phyloP scores from a whole-genome alignment of 2,329 filamentous ascomycete species.

The Ascosphaera acerosa region DNA sequence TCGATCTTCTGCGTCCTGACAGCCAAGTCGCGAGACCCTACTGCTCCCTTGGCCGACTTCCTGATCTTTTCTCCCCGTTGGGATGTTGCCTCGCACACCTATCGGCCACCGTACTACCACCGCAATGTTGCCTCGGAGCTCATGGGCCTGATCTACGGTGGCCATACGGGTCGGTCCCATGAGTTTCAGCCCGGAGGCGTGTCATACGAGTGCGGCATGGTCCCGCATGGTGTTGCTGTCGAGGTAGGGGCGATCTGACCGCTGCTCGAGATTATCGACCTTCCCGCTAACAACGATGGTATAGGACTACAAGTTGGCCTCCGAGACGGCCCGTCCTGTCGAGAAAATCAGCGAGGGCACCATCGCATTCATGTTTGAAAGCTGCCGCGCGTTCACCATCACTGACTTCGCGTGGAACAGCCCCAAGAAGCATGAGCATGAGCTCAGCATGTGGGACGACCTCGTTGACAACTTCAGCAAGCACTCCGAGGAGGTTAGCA shows the following conservation, averaged over 20 bases:
- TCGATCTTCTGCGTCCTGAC: constrained; percentile 48
- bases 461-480: constrained; percentile 27
- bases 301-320: constrained; percentile 24
- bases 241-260: constrained; percentile 22
- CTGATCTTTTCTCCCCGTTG: constrained; percentile 40
- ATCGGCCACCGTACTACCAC: constrained; percentile 37
- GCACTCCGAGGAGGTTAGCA: constrained; percentile 23
- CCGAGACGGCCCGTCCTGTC: not conserved
- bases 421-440: constrained; percentile 20
- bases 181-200: constrained; percentile 31
- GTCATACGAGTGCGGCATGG: not conserved
- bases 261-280: too few species aligned
- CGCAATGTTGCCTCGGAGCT: constrained; percentile 41
- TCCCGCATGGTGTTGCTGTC: not conserved
- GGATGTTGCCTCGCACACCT: constrained; percentile 35
- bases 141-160: constrained; percentile 36
- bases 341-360: constrained; percentile 32
- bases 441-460: constrained; percentile 28
- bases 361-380: constrained; percentile 41
- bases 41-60: constrained; percentile 39
- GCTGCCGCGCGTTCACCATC: constrained; percentile 24
- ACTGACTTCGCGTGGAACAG: constrained; percentile 14
- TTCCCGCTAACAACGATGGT: constrained; percentile 28
- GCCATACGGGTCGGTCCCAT: constrained; percentile 30
- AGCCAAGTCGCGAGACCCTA: constrained; percentile 28